Percentiles rank a stretch among this genome's conserved stretches.
These are phyloP conservation scores for Scopulariopsis brevicaulis DNA, from an alignment of 2,329 filamentous ascomycete genomes.

Conservation along the genomic window DNA sequence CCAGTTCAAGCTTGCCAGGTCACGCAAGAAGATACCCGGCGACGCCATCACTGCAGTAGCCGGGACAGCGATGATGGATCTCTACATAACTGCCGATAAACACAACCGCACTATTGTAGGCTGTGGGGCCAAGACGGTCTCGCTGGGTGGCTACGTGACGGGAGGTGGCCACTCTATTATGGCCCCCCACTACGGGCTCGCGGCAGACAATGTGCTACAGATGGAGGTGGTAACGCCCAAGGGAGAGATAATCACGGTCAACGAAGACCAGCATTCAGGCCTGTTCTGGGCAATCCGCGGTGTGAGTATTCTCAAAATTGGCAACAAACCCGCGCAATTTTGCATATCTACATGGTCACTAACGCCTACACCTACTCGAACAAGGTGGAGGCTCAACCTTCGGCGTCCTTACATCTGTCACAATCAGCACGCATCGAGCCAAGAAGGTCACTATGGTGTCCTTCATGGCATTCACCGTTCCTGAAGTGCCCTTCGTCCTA, in stretches of 20 bases:
- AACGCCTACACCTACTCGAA: background rate
- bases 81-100: background rate
- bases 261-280: slow-evolving; percentile 34
- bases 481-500: no score
- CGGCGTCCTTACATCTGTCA: slow-evolving; percentile 39
- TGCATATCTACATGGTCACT: background rate
- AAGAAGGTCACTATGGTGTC: background rate
- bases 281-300: slow-evolving; percentile 48
- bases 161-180: slow-evolving; percentile 43
- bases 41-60: slow-evolving; percentile 27
- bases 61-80: background rate
- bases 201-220: slow-evolving; percentile 42
- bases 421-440: slow-evolving; percentile 31
- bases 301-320: no score
- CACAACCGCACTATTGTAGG: slow-evolving; percentile 28
- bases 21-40: slow-evolving; percentile 25
- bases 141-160: slow-evolving; percentile 41
- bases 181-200: slow-evolving; percentile 36
- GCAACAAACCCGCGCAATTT: no score
- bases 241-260: slow-evolving; percentile 31
- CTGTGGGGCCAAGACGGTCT: slow-evolving; percentile 35
- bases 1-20: slow-evolving; percentile 6
- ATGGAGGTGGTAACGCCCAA: slow-evolving; percentile 35
- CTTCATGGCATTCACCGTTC: background rate
- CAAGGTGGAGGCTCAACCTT: slow-evolving; percentile 40